Conservation (phyloP, 139 green algal genomes). For the Penium margaritaceum region DNA sequence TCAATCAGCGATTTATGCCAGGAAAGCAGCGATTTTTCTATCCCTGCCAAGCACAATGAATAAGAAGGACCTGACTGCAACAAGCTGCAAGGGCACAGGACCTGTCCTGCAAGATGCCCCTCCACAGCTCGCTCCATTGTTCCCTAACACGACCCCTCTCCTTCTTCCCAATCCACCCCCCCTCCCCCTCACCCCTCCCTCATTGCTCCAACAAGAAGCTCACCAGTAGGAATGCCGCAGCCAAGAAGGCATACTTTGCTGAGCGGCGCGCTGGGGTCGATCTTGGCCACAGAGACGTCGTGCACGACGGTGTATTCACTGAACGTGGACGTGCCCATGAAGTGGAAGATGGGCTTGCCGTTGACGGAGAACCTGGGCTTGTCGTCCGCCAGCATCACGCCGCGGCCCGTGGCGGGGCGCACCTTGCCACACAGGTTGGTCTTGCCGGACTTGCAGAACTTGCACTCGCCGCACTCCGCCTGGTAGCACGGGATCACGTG, state of each 20-base stretch:
- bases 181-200: too few species aligned
- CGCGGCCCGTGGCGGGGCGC: slow-evolving; percentile 59
- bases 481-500: slow-evolving; percentile 55
- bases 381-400: slow-evolving; percentile 81
- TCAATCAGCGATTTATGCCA: too few species aligned
- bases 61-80: too few species aligned
- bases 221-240: slow-evolving; percentile 48
- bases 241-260: slow-evolving; percentile 70
- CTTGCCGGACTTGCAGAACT: slow-evolving; percentile 85
- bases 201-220: too few species aligned
- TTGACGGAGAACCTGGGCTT: slow-evolving; percentile 75
- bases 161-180: too few species aligned
- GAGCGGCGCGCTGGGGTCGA: slow-evolving; percentile 45
- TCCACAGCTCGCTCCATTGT: too few species aligned
- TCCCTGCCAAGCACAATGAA: too few species aligned
- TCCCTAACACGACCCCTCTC: too few species aligned
- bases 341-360: slow-evolving; percentile 87
- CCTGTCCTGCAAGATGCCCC: too few species aligned
- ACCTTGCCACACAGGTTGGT: slow-evolving; percentile 80
- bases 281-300: slow-evolving; percentile 59
- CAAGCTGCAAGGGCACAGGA: too few species aligned
- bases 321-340: slow-evolving; percentile 98
- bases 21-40: too few species aligned
- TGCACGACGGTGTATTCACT: slow-evolving; percentile 94
- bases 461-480: slow-evolving; percentile 66